These are phyloP conservation scores for Aquilaria agallochum DNA, from an alignment of 441 rosid species.

Conservation along the genomic window DNA sequence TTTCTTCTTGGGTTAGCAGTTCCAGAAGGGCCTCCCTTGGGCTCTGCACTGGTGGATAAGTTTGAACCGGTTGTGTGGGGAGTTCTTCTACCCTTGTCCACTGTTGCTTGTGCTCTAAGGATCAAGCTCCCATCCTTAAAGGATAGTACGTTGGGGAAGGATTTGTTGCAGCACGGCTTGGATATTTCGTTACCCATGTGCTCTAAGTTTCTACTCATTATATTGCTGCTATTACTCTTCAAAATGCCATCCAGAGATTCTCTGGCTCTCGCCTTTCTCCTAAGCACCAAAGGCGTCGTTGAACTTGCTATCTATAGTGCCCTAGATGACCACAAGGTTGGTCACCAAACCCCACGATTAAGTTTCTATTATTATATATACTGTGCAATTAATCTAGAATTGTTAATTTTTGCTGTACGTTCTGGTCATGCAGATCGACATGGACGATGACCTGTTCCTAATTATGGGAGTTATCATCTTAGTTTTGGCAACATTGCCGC, in stretches of 20 bases:
- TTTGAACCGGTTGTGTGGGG: constrained; percentile 5
- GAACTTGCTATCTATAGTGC: constrained; percentile 15
- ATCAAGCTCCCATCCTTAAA: not conserved
- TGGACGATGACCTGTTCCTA: constrained; percentile 1
- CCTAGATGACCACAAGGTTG: constrained; percentile 16
- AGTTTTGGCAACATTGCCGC: constrained; percentile 21
- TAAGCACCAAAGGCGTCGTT: constrained; percentile 13
- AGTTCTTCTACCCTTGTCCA: constrained; percentile 9
- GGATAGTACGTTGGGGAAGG: too few species aligned
- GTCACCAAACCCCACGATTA: not conserved
- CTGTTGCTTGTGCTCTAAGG: constrained; percentile 23
- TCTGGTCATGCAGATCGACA: constrained; percentile 12
- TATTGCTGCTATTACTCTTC: not conserved
- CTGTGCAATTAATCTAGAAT: not conserved
- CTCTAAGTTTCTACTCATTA: not conserved
- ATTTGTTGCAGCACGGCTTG: not conserved
- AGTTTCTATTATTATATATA: too few species aligned
- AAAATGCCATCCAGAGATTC: constrained; percentile 13
- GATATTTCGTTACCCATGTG: not conserved
- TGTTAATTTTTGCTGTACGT: not conserved
- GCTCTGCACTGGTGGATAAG: constrained; percentile 3
- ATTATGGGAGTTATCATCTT: constrained; percentile 6
- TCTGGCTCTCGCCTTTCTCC: constrained; percentile 15
- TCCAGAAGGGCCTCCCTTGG: constrained; percentile 14
- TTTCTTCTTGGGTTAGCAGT: constrained; percentile 6